Evolutionary conservation across 2,329 filamentous ascomycete genomes (phyloP).

Genomic region (Phialophora verrucosa): DNA sequence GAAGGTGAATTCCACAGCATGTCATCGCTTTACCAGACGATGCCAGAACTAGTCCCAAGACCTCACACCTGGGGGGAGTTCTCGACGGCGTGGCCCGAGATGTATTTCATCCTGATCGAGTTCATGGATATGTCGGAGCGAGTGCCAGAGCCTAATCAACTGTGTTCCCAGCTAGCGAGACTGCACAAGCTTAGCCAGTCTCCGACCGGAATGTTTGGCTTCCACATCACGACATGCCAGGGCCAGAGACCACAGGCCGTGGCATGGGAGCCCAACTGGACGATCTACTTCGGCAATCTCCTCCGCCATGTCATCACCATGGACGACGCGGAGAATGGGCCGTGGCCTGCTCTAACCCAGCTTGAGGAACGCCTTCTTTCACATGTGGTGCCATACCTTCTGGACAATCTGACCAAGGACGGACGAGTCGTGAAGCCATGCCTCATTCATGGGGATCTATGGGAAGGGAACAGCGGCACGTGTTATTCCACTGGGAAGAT

Average conservation of each 20-base stretch:
- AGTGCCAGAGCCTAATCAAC: slow-evolving; percentile 39
- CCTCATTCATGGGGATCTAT: slow-evolving; percentile 51
- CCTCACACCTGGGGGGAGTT: slow-evolving; percentile 42
- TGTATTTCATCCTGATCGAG: slow-evolving; percentile 44
- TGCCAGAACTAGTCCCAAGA: slow-evolving; percentile 43
- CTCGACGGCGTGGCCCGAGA: slow-evolving; percentile 28
- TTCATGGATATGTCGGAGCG: slow-evolving; percentile 43
- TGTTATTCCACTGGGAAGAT: slow-evolving; percentile 42
- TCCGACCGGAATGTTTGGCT: slow-evolving; percentile 48
- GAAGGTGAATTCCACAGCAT: slow-evolving; percentile 46
- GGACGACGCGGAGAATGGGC: slow-evolving; percentile 44
- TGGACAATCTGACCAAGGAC: slow-evolving; percentile 39
- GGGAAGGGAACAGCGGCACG: slow-evolving; percentile 50
- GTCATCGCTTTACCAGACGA: slow-evolving; percentile 41
- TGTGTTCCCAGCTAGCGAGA: slow-evolving; percentile 40
- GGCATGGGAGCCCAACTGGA: slow-evolving; percentile 50
- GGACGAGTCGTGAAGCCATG: slow-evolving; percentile 41
- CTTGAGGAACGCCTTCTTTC: slow-evolving; percentile 33
- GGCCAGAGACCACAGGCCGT: slow-evolving; percentile 42
- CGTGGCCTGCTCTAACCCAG: slow-evolving; percentile 36
- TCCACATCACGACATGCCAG: slow-evolving; percentile 45
- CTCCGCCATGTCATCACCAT: slow-evolving; percentile 42
- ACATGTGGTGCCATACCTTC: slow-evolving; percentile 45
- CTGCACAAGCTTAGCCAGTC: slow-evolving; percentile 45
- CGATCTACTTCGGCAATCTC: slow-evolving; percentile 46